A percentile compares a stretch with the other conserved stretches of the same genome.
phyloP scores from a whole-genome alignment of 768 basidiomycete genomes.

The Gyrodon lividus region DNA sequence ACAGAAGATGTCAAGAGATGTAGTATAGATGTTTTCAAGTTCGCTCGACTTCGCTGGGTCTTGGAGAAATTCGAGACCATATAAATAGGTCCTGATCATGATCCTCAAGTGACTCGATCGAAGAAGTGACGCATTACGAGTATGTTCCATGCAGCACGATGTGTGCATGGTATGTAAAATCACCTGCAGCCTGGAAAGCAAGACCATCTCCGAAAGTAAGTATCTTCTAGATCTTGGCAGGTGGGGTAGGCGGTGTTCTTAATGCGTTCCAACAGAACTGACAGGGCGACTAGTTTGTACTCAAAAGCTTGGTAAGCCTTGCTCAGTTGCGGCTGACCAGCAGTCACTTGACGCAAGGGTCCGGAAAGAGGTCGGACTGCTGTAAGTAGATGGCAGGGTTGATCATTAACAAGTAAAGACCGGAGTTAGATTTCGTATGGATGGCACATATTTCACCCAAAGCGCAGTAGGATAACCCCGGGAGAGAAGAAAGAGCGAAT shows the following conservation, averaged over 20 bases:
- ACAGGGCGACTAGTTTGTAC: neutral
- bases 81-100: slow-evolving; percentile 15
- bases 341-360: neutral
- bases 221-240: neutral
- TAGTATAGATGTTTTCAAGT: neutral
- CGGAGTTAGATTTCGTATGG: neutral
- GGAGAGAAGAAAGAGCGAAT: neutral
- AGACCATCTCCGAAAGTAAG: neutral
- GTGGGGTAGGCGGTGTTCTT: neutral
- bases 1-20: neutral
- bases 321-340: neutral
- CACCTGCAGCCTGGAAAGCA: neutral
- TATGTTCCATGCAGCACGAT: neutral
- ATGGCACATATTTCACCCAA: neutral
- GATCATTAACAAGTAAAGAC: neutral
- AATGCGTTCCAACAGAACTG: neutral
- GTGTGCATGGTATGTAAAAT: neutral
- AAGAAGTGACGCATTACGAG: neutral
- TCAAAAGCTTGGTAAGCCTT: neutral
- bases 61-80: neutral
- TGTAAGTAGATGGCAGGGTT: neutral
- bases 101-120: neutral
- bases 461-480: neutral
- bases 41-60: neutral
- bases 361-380: neutral